Evolutionary conservation across 2,329 filamentous ascomycete genomes (phyloP), one percentile per base, ranked within the genome.

Genomic region (Colletotrichum abscissum): DNA sequence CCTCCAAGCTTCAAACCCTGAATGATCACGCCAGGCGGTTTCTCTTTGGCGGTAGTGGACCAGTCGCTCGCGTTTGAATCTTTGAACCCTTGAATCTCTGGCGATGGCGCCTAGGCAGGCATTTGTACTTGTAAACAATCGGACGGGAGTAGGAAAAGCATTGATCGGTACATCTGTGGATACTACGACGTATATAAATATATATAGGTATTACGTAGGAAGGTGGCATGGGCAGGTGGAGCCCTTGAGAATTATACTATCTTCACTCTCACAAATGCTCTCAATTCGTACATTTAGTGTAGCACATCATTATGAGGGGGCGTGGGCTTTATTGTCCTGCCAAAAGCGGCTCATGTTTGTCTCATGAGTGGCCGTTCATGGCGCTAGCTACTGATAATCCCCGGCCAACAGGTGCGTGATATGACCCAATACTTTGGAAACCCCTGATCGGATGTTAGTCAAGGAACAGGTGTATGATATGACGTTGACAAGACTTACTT

Each of bases 351-450:
- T 57, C 22, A 26, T 26, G 1, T 30, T 49, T 35, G n/a, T 26
- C 49, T 64, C 46, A 74, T 46, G 72, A 58, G 26, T 72, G 63
- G 16, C 81, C 80, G 63, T 83, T 82, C 70, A 85, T 78, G 6
- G 85, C 82, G 33, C 80, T 84, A 24, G 83, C 82, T 67, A 88
- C 83, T 35, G 86, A 80, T 54, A 86, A 79, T 4, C 86, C 86
- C 56, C 84, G 82, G n/a, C 85, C 82, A 11, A 88, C 85, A 1
- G 87, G 87, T 52, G 89, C 88, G 75, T 92, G 90, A 74, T 90
- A 92, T 1, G 89, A 87, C 35, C 89, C 88, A 64, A 92, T 92
- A 75, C 88, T 92, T 79, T 92, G 90, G 76, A 92, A 92, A 0
- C 91, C 91, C 82, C 89, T 91, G 69, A 69, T 22, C 57, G 28